Conservation (phyloP, 805 yeast species). For the Metschnikowia similis region DNA sequence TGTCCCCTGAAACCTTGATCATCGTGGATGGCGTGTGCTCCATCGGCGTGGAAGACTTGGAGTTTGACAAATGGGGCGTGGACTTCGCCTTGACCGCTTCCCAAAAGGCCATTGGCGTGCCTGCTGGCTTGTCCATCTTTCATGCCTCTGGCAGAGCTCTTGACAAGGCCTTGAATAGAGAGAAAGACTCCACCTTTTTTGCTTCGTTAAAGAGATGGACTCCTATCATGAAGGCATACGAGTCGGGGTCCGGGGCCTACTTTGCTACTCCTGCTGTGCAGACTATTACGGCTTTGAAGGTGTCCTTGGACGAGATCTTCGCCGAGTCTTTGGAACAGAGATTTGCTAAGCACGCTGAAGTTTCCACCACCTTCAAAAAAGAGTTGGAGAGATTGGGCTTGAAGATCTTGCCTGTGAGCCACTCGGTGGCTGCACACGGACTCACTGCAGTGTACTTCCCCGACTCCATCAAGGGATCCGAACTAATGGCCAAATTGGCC, state of each 20-base stretch:
- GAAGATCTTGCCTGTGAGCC: slow-evolving; percentile 58
- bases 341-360: slow-evolving; percentile 57
- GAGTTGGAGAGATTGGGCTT: slow-evolving; percentile 57
- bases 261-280: slow-evolving; percentile 98
- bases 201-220: slow-evolving; percentile 80
- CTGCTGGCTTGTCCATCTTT: slow-evolving; percentile 83
- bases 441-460: slow-evolving; percentile 83
- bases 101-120: slow-evolving; percentile 93
- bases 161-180: slow-evolving; percentile 47
- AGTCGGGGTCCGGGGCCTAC: slow-evolving; percentile 72
- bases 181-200: slow-evolving; percentile 52
- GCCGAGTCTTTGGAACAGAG: slow-evolving; percentile 52
- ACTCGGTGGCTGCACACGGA: slow-evolving; percentile 75
- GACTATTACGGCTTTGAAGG: slow-evolving; percentile 73
- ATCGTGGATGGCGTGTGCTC: slow-evolving; percentile 96
- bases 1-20: slow-evolving; percentile 76
- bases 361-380: slow-evolving; percentile 63
- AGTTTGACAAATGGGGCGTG: slow-evolving; percentile 85
- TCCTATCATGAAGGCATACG: slow-evolving; percentile 85
- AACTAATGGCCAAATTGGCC: slow-evolving; percentile 54
- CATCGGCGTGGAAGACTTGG: slow-evolving; percentile 79
- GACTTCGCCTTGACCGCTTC: slow-evolving; percentile 90
- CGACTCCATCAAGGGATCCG: slow-evolving; percentile 64
- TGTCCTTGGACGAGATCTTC: slow-evolving; percentile 69
- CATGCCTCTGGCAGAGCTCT: slow-evolving; percentile 75